phyloP scores from a whole-genome alignment of 1,284 basidiomycete genomes.

The Fomitiporia mediterranea region DNA sequence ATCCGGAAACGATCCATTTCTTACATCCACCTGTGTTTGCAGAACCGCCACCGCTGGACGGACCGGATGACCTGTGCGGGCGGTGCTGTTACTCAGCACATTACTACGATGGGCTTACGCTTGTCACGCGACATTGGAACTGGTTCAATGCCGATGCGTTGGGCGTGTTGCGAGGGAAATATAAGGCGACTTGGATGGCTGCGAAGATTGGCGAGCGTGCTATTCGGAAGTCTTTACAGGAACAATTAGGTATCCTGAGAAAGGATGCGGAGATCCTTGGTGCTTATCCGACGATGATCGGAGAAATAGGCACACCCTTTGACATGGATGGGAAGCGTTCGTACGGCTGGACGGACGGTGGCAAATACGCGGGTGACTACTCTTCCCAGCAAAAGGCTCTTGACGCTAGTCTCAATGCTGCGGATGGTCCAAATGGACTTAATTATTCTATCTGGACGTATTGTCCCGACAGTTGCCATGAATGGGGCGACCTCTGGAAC shows the following conservation, averaged over 20 bases:
- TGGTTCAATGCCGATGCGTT: constrained; percentile 98
- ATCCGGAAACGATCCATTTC: constrained; percentile 87
- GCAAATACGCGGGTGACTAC: constrained; percentile 78
- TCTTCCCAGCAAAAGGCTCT: constrained; percentile 78
- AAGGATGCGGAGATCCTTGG: constrained; percentile 65
- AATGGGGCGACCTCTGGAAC: constrained; percentile 97
- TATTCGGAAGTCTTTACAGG: constrained; percentile 79
- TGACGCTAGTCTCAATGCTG: constrained; percentile 88
- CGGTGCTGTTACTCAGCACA: constrained; percentile 82
- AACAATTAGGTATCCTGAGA: constrained; percentile 81
- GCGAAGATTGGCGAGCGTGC: constrained; percentile 77
- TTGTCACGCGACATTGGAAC: constrained; percentile 86
- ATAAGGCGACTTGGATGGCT: constrained; percentile 61
- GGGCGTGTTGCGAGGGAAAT: constrained; percentile 86
- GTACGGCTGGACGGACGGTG: constrained; percentile 79
- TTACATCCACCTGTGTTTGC: constrained; percentile 93
- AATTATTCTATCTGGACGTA: constrained; percentile 94
- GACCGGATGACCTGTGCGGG: constrained; percentile 53
- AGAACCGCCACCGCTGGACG: constrained; percentile 62
- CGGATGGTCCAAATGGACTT: constrained; percentile 79
- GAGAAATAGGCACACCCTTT: constrained; percentile 93
- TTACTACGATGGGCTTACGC: constrained; percentile 92
- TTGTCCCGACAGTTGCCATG: constrained; percentile 71
- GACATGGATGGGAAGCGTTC: constrained; percentile 84
- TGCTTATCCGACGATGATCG: constrained; percentile 88